These are phyloP conservation scores for Chionographis japonica DNA, from an alignment of 106 monocot genomes.

Conservation along the genomic window DNA sequence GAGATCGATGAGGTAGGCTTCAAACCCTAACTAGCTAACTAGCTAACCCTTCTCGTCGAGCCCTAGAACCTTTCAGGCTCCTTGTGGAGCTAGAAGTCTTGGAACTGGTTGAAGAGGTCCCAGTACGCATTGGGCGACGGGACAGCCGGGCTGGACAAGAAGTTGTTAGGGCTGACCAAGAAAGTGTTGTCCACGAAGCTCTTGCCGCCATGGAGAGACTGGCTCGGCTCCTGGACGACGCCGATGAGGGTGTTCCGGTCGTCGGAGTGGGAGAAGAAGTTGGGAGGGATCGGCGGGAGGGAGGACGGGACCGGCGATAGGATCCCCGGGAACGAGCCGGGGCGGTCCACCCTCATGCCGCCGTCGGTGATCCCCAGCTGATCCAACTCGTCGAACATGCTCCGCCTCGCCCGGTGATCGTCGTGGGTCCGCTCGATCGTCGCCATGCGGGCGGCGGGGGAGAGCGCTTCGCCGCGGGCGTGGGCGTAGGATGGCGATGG, in stretches of 20 bases:
- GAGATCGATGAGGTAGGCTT: too few species aligned
- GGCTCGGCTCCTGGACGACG: conserved; percentile 5
- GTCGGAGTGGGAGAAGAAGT: conserved; percentile 29
- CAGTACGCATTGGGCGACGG: conserved; percentile 26
- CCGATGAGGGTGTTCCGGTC: not conserved
- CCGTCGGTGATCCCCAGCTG: conserved; percentile 9
- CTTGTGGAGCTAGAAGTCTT: not conserved
- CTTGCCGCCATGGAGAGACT: not conserved
- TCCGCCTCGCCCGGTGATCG: not conserved
- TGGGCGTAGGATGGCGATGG: not conserved
- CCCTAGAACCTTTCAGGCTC: too few species aligned
- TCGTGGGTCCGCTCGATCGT: conserved; percentile 5
- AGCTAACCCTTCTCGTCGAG: too few species aligned
- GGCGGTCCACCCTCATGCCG: not conserved
- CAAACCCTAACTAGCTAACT: too few species aligned
- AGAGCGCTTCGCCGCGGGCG: not conserved
- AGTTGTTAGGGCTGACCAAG: conserved; percentile 7
- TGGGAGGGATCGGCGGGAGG: conserved; percentile 22
- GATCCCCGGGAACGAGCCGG: conserved; percentile 17
- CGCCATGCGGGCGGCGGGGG: not conserved
- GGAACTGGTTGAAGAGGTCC: conserved; percentile 33
- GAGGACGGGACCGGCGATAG: conserved; percentile 32
- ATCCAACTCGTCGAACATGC: not conserved
- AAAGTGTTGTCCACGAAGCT: conserved; percentile 4
- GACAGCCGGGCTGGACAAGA: not conserved